These are phyloP conservation scores for Agrostemma githago DNA, from an alignment of 148 eudicot genomes.

Conservation along the genomic window DNA sequence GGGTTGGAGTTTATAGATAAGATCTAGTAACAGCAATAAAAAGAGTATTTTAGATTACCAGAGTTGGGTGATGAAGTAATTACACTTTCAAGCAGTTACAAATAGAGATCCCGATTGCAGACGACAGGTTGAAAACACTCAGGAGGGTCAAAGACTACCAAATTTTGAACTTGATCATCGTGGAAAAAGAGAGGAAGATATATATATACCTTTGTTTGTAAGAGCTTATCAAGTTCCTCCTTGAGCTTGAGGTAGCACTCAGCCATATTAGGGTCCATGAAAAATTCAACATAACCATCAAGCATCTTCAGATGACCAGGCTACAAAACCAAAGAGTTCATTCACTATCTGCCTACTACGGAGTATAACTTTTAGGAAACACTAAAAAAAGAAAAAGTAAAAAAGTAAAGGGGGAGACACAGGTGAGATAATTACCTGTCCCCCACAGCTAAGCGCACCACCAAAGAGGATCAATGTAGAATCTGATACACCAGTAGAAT, in stretches of 20 bases:
- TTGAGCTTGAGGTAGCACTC: constrained; percentile 85
- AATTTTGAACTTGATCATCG: not conserved
- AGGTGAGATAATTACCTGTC: constrained; percentile 42
- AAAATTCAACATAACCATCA: constrained; percentile 87
- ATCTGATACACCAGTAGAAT: constrained; percentile 95
- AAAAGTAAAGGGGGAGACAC: not conserved
- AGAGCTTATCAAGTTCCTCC: constrained; percentile 73
- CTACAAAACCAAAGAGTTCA: constrained; percentile 30
- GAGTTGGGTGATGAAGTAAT: not conserved
- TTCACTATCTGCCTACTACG: not conserved
- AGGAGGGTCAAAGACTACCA: not conserved
- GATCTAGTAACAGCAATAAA: constrained; percentile 1
- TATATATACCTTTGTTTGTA: constrained; percentile 76
- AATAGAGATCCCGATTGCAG: not conserved
- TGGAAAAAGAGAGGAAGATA: no score
- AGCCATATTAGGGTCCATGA: constrained; percentile 85
- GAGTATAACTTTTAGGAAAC: not conserved
- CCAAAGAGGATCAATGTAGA: constrained; percentile 91
- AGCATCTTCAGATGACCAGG: constrained; percentile 90
- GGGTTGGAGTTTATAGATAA: not conserved
- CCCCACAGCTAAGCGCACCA: constrained; percentile 66
- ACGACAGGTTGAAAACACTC: not conserved
- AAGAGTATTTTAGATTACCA: not conserved
- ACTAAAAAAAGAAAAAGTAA: not conserved
- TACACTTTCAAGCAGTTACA: not conserved